Evolutionary conservation across 1,284 basidiomycete species (phyloP).

Genomic region (Moesziomyces sp.): DNA sequence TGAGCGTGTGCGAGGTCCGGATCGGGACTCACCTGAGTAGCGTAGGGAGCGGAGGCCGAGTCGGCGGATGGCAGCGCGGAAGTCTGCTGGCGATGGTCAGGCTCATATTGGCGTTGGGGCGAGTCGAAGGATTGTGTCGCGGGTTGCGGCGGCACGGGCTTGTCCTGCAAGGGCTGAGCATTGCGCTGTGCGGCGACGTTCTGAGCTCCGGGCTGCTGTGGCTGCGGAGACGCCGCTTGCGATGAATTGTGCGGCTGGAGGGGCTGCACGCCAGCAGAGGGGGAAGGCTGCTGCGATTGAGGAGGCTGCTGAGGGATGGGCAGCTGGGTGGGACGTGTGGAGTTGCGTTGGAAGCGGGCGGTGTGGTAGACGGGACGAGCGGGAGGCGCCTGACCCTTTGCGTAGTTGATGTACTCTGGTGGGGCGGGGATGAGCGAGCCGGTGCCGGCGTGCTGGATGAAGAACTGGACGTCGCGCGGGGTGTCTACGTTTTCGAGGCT

Average conservation of each 20-base stretch:
- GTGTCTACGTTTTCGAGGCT: conserved; percentile 64
- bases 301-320: conserved; percentile 31
- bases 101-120: conserved; percentile 15
- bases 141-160: conserved; percentile 36
- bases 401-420: conserved; percentile 67
- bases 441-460: conserved; percentile 64
- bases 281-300: conserved; percentile 22
- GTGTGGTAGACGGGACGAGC: conserved; percentile 47
- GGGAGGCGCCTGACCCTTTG: conserved; percentile 61
- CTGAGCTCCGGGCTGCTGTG: conserved; percentile 11
- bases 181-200: conserved; percentile 18
- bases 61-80: conserved; percentile 5
- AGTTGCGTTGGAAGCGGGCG: conserved; percentile 62
- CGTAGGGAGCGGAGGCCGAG: conserved; percentile 13
- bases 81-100: conserved; percentile 15
- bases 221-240: conserved; percentile 17
- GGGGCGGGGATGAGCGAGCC: conserved; percentile 63
- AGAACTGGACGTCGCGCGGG: conserved; percentile 56
- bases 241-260: conserved; percentile 12
- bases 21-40: conserved; percentile 36
- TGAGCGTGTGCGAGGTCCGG: neutral
- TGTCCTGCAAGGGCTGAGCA: conserved; percentile 18
- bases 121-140: conserved; percentile 5
- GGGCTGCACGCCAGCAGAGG: neutral
- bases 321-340: conserved; percentile 50